Evolutionary conservation across 2,329 filamentous ascomycete species (phyloP), one percentile per base, ranked within the genome.

Genomic region (Apiospora saccharicola): DNA sequence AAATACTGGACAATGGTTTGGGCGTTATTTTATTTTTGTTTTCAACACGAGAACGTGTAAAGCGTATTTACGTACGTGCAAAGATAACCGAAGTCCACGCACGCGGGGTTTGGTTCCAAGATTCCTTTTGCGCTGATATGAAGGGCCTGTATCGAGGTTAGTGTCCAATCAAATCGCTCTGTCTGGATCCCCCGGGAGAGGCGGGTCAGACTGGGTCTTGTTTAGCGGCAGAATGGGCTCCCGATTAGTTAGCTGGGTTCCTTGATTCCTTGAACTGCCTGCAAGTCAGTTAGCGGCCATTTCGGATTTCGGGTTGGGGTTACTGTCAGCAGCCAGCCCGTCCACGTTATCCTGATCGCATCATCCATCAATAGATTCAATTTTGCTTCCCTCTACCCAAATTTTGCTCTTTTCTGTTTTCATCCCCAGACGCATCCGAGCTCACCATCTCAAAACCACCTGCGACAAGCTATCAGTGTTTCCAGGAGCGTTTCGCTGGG

Each of bases 401-500:
- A 30, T 19, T 8, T 16, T 30, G 6, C 26, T 57, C 14, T 34
- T 34, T 57, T 30, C 10, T 10, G 16, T 30, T 22, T 61, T 16
- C 19, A 22, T 22, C 30, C 10, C 16, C 16, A 61, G 16, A 61
- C 53, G 26, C 8, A 61, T 61, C 53, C 53, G 30, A 61, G 30
- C 53, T 61, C 53, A 61, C 53, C 30, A 61, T 37, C 34, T 61
- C 14, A 30, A 34, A 61, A 61, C 53, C 16, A 61, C 26, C 53
- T 61, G 53, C 53, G 53, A 61, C 53, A 8, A 37, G 30, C 53
- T 22, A 61, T 37, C 53, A 61, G 16, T 19, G 30, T 37, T 61
- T 37, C 53, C 53, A 61, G 53, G 22, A 61, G 30, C 26, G 53
- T 61, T 61, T 61, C 53, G 53, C 30, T 30, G 53, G 53, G 30